Evolutionary conservation across 176 grass and related monocot genomes (phyloP), one percentile per base, ranked within the genome.

Genomic region (Bonia amplexicaulis): DNA sequence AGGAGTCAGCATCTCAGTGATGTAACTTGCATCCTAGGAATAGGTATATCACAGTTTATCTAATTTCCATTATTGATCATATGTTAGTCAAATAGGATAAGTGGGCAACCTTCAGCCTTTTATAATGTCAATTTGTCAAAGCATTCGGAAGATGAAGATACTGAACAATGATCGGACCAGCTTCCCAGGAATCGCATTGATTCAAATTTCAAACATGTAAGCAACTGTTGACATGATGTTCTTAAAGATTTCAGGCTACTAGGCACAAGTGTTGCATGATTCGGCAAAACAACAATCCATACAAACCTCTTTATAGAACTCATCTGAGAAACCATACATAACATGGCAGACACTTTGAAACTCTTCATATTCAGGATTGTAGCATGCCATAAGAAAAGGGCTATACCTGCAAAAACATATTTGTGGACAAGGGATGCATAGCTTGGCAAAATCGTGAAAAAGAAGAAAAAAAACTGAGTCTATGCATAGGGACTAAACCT

Each of bases 341-440:
- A 96, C 96, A 85, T 91, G 96, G 29, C 96, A 96, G 19, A 96
- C 90, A 76, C 96, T 99, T 82, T 96, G 96, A 79, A 90, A 99
- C 55, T 94, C 96, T 91, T 96, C 96, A 73, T 81, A 77, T 66
- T 94, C 96, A 71, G 93, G 91, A 77, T 99, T 99, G 64, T 99
- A 96, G 88, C 93, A 99, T 85, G 96, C 93, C 96, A 99, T 89
- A 81, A 99, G 93, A 89, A 94, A 96, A 81, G 96, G 96, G 40
- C 96, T 99, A 81, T 91, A 94, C 96, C 93, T 99, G 87, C 82
- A 85, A 45, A 67, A 59, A 64, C 47, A 71, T 79, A 84, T 51
- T 83, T 27, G 23, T 10, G 27, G 41, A 84, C 19, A 79, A 58
- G 27, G 7, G 55, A 27, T 23, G 71, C 79, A 86, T 66, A 73